A percentile compares a stretch with the other conserved stretches of the same genome.
phyloP scores from a whole-genome alignment of 305 asterid genomes.

The Fraxinus sp. region DNA sequence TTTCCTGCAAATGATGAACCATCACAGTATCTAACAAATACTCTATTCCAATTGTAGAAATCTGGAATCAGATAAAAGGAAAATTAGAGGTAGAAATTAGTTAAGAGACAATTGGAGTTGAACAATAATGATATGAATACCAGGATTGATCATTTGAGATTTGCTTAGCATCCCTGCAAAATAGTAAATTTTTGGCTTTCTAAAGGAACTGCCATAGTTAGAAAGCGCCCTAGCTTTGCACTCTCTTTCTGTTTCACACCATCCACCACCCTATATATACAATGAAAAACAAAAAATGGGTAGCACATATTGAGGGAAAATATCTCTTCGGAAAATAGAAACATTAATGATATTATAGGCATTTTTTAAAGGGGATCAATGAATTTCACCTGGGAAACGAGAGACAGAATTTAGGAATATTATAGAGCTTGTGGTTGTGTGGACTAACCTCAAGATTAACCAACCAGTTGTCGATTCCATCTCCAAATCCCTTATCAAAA shows the following conservation, averaged over 20 bases:
- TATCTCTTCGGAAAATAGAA: neutral
- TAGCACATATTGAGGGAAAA: neutral
- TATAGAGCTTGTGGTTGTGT: neutral
- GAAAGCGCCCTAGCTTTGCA: conserved; percentile 10
- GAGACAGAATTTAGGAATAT: neutral
- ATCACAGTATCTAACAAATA: conserved; percentile 13
- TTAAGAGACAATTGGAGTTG: neutral
- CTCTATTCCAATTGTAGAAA: conserved; percentile 26
- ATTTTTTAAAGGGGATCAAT: neutral
- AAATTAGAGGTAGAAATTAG: neutral
- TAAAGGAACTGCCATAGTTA: conserved; percentile 15
- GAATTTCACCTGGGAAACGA: neutral
- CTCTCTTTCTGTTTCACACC: conserved; percentile 11
- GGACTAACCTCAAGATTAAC: conserved; percentile 26
- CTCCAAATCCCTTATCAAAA: conserved; percentile 29
- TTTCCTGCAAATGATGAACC: conserved; percentile 24
- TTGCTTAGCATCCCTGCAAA: conserved; percentile 27
- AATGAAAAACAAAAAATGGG: neutral
- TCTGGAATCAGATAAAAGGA: neutral
- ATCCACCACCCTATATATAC: conserved; percentile 34
- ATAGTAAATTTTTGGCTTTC: neutral
- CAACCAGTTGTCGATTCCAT: conserved; percentile 31
- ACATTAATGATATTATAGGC: neutral
- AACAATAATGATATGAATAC: conserved; percentile 2
- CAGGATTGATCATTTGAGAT: conserved; percentile 17